These are phyloP conservation scores for Rhizopogon vinicolor DNA, from an alignment of 768 basidiomycete species.

Conservation along the genomic window DNA sequence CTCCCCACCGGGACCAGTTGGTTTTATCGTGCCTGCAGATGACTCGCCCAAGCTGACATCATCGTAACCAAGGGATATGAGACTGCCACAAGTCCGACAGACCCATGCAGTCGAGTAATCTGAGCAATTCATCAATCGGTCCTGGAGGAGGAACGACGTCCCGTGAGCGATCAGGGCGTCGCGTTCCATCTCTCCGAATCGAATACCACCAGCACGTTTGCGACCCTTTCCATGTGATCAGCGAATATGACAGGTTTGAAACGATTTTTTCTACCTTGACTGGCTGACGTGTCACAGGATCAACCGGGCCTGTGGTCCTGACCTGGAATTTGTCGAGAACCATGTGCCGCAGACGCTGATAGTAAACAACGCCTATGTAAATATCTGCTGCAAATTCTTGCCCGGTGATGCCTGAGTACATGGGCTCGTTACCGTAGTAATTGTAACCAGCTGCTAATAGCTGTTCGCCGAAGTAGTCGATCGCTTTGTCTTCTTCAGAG, in stretches of 20 bases:
- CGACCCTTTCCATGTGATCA: conserved; percentile 59
- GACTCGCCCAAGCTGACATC: conserved; percentile 73
- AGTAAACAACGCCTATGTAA: conserved; percentile 97
- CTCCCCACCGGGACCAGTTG: conserved; percentile 79
- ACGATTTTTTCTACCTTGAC: conserved; percentile 66
- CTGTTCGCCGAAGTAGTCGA: conserved; percentile 97
- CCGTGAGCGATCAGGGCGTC: conserved; percentile 99
- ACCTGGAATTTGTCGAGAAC: conserved; percentile 99
- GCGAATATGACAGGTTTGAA: not conserved
- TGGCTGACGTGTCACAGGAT: conserved; percentile 92
- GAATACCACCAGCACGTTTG: conserved; percentile 97
- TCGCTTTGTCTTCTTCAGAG: conserved; percentile 94
- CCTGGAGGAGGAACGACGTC: conserved; percentile 96
- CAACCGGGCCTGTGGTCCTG: conserved; percentile 95
- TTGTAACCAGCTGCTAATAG: conserved; percentile 93
- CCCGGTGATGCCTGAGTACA: conserved; percentile 99
- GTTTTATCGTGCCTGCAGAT: conserved; percentile 43
- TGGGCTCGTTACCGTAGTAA: conserved; percentile 98
- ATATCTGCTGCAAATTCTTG: conserved; percentile 99
- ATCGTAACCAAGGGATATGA: conserved; percentile 95
- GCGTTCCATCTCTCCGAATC: conserved; percentile 99
- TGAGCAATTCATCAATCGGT: conserved; percentile 98
- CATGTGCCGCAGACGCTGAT: conserved; percentile 98
- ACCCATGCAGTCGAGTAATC: conserved; percentile 99
- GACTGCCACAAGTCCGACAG: conserved; percentile 91